Base-by-base conservation (phyloP, 2,329 filamentous ascomycete genomes). In the Fusarium veterinarium region DNA sequence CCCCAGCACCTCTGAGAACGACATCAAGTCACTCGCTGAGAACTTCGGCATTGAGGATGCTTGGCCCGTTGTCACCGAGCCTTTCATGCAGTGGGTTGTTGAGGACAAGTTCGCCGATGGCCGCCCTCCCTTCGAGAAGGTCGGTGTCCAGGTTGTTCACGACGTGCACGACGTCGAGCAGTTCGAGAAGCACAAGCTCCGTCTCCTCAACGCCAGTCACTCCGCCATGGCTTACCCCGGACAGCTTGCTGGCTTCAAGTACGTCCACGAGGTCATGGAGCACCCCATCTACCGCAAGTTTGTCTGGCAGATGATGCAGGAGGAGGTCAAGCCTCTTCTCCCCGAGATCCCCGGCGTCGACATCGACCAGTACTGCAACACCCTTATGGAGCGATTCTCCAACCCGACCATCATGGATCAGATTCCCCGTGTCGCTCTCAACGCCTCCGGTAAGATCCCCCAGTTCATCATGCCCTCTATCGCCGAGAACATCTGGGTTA, bases 351-450 rank as follows among this genome's bases (percentile, higher is more conserved):
- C 82, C 0, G 86, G 85, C 41, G 85, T 88, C 67, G 78, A 86
- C 73, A 84, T 88, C 57, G 85, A 88, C 71, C 72, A 85, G 72
- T 88, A 88, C 79, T 87, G 85, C 81, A 79, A 83, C 67, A 88
- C 86, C 1, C 83, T 88, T 48, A 84, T 88, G 67, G 85, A 86
- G 78, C 86, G 86, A 41, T 88, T 88, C 81, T 84, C 85, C 76
- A 88, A 88, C 84, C 86, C 86, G 1, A 87, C 86, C 60, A 87
- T 88, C 75, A 87, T 84, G 85, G 86, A 88, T 67, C 86, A 87
- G 79, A 81, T 88, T 61, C 84, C 85, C 42, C 86, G 86, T 41
- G 80, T 88, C 67, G 85, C 84, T 66, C 83, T 88, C 28, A 85
- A 85, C 76, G 86, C 83, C 28, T 87, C 86, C 10, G 86, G 86